phyloP scores from a whole-genome alignment of 352 stramenopile species.

The Globisporangium apiculatum region DNA sequence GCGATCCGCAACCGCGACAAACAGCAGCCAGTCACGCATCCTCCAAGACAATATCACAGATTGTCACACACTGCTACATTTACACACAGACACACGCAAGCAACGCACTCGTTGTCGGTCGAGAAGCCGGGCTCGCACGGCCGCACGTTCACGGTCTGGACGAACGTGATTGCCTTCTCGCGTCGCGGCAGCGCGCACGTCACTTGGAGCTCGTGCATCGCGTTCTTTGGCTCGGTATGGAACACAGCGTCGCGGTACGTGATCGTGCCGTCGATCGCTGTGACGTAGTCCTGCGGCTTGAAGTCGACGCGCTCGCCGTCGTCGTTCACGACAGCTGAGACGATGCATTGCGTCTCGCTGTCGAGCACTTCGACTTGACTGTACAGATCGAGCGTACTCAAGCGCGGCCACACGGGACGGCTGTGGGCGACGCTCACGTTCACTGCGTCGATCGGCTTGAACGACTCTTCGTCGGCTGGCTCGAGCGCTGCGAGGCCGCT shows the following conservation, averaged over 20 bases:
- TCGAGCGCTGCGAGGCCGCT: conserved; percentile 35
- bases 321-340: conserved; percentile 3
- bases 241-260: conserved; percentile 34
- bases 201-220: conserved; percentile 32
- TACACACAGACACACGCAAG: neutral
- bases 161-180: conserved; percentile 25
- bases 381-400: conserved; percentile 55
- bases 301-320: conserved; percentile 20
- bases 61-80: neutral
- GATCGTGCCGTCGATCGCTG: conserved; percentile 26
- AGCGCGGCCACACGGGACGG: conserved; percentile 37
- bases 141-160: conserved; percentile 22
- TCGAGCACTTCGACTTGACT: conserved; percentile 57
- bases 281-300: conserved; percentile 19
- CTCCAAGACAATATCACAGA: neutral
- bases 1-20: neutral
- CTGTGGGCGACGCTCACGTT: conserved; percentile 22
- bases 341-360: conserved; percentile 29
- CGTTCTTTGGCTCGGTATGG: conserved; percentile 14
- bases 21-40: neutral
- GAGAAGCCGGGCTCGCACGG: conserved; percentile 39
- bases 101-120: conserved; percentile 27
- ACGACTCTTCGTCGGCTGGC: conserved; percentile 40
- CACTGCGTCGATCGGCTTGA: conserved; percentile 18
- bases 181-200: conserved; percentile 27